Conservation (phyloP, 345 rosid genomes). For the Euphorbia pulcherrima region DNA sequence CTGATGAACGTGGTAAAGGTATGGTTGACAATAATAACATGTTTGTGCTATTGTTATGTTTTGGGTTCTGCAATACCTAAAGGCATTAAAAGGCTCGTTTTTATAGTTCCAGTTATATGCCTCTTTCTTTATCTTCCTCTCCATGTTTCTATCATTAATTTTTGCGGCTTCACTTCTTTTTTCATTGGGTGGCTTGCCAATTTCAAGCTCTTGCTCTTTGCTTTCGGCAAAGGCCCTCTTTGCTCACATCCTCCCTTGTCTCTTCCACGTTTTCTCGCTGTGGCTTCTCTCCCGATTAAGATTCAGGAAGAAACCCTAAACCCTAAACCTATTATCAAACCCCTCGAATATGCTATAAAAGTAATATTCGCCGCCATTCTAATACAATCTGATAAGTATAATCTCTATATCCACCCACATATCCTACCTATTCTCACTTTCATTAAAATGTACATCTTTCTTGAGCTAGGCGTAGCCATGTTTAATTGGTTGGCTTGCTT, state of each 20-base stretch:
- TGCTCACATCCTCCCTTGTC: constrained; percentile 25
- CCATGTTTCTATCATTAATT: constrained; percentile 20
- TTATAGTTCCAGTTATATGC: constrained; percentile 32
- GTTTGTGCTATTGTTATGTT: constrained; percentile 30
- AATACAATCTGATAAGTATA: constrained; percentile 20
- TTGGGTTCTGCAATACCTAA: constrained; percentile 27
- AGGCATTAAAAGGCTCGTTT: constrained; percentile 36
- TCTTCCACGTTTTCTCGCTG: constrained; percentile 39
- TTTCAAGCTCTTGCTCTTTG: constrained; percentile 55
- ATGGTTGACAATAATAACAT: constrained; percentile 32
- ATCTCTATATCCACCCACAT: constrained; percentile 31
- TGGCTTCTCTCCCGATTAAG: constrained; percentile 60
- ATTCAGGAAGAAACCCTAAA: constrained; percentile 31
- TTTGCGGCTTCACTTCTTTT: constrained; percentile 37
- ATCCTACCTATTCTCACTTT: constrained; percentile 34
- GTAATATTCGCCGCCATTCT: constrained; percentile 29
- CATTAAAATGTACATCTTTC: constrained; percentile 37
- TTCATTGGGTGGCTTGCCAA: constrained; percentile 53
- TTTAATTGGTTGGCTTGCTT: constrained; percentile 36
- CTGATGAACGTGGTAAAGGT: constrained; percentile 30
- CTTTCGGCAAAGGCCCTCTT: constrained; percentile 44
- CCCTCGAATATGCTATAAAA: constrained; percentile 32
- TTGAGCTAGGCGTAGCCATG: constrained; percentile 43
- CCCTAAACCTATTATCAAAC: constrained; percentile 12
- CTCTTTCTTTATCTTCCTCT: constrained; percentile 43